Conservation (phyloP, 495 filamentous ascomycete genomes). For the Daldinia decipiens region DNA sequence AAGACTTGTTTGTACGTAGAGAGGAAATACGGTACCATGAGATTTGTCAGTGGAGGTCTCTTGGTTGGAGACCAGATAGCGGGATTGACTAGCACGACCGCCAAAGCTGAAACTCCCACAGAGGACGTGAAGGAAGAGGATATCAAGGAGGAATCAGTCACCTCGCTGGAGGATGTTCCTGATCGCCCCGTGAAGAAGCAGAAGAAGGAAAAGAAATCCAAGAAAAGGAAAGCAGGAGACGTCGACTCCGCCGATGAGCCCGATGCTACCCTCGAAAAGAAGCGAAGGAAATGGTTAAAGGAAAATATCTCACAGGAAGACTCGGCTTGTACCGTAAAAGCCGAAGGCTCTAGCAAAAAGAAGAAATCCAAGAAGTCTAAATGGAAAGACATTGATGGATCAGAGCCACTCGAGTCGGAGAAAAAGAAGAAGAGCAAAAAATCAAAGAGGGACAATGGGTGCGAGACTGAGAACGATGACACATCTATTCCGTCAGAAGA, state of each 20-base stretch:
- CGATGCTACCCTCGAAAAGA: constrained; percentile 46
- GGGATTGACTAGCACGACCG: constrained; percentile 28
- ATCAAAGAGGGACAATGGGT: constrained; percentile 30
- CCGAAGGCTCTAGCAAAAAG: constrained; percentile 46
- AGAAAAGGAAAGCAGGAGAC: constrained; percentile 55
- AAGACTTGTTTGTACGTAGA: constrained; percentile 74
- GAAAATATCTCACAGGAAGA: constrained; percentile 36
- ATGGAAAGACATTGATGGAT: constrained; percentile 49
- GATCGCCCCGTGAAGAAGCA: constrained; percentile 26
- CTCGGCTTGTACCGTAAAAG: constrained; percentile 21
- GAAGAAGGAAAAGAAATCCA: constrained; percentile 51
- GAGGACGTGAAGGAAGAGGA: not conserved
- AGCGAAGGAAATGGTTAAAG: constrained; percentile 52
- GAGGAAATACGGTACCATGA: constrained; percentile 75
- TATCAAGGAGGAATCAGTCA: not conserved
- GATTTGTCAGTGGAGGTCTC: constrained; percentile 83
- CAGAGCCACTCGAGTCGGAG: constrained; percentile 31
- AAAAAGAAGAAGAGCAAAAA: constrained; percentile 47
- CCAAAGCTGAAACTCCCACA: constrained; percentile 24
- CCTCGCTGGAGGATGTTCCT: constrained; percentile 13
- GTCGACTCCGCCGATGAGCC: constrained; percentile 44
- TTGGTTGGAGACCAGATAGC: constrained; percentile 73
- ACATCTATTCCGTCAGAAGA: constrained; percentile 23
- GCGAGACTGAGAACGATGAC: constrained; percentile 12
- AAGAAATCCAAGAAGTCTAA: constrained; percentile 51